Evolutionary conservation across 169 alveolate genomes (phyloP), one percentile per base, ranked within the genome.

Genomic region (Miamiensis avidus): DNA sequence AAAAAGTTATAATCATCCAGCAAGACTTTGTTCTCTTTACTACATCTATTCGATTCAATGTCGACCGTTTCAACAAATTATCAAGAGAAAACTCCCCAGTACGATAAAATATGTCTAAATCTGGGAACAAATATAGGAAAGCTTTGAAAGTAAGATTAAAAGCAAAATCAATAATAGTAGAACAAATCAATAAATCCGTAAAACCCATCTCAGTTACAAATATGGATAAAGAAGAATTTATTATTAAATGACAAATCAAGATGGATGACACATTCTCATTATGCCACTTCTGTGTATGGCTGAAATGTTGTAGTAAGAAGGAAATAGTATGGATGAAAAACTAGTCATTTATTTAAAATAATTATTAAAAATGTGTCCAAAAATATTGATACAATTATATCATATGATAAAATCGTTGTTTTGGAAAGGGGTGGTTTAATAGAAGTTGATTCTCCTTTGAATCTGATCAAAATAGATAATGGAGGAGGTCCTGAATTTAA

Each of bases 11-110:
- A 33, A 90, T 95, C 82, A 93, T 95, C 64, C 97, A 97, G 26
- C 96, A 96, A 89, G 95, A 89, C 81, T 97, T 97, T 25, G 31
- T 91, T 16, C 86, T 94, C n/a, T 93, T 94, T 77, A 91, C 94
- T 31, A 96, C 96, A 31, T 85, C 97, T 64, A 75, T 94, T 15
- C 90, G 89, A 84, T 88, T 86, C 72, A 96, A 96, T 82, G 82
- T 96, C 1, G 98, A 95, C 89, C 97, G 97, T 0, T 91, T 87
- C 72, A 77, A 81, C 31, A 88, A 83, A 49, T 76, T 84, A 25
- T 29, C 83, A 29, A 93, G 90, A 75, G 84, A 73, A 34, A 84
- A 25, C 83, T 94, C 15, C 29, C 69, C 74, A 81, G 31, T 34
- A 91, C 32, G 0, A 26, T 77, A 25, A 11, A 77, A 77, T 32